Evolutionary conservation across 192 early-diverging fungal genomes (phyloP), one percentile per base, ranked within the genome.

Genomic region (Funneliformis mosseae): DNA sequence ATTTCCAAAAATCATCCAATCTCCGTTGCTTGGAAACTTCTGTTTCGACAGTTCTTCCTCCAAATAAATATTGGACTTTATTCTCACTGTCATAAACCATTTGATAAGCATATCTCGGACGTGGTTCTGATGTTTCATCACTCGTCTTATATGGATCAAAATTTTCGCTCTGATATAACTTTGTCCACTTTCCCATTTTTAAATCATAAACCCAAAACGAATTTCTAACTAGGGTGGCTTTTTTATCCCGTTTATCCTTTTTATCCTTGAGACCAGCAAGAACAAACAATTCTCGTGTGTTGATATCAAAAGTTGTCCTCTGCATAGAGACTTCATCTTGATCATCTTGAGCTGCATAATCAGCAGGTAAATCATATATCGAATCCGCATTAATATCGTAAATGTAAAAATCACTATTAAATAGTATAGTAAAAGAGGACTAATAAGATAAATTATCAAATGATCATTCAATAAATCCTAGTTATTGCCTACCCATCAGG

Each of bases 91-190:
- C 93, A 84, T 96, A 99, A 10, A 95, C 95, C 83, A 97, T 85
- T 81, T 98, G 95, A 78, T 97, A 96, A 0, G 96, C 97, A 87
- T 94, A 97, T 39, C 97, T 88, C n/a, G 97, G 94, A 11, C 89
- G 84, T 0, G 97, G 97, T 55, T 93, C 94, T 12, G 67, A 67
- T 27, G 45, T 77, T 71, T 38, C 70, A 70, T 41, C 61, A 82
- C 50, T 80, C 78, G 5, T 63, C 77, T 10, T 81, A 6, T 77
- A n/a, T 28, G 12, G 7, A 68, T 78, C 74, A 18, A 14, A 23
- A 8, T n/a, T 10, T 55, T 93, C 90, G 76, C 92, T 93, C 70
- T 94, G 88, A 78, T 94, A 94, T 59, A 94, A 85, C 68, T 91
- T 89, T 28, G 82, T 88, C 93, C 93, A 94, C 48, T 84, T 83